Conservation (phyloP, 805 yeast genomes). For the Kodamaea jinghongensis region DNA sequence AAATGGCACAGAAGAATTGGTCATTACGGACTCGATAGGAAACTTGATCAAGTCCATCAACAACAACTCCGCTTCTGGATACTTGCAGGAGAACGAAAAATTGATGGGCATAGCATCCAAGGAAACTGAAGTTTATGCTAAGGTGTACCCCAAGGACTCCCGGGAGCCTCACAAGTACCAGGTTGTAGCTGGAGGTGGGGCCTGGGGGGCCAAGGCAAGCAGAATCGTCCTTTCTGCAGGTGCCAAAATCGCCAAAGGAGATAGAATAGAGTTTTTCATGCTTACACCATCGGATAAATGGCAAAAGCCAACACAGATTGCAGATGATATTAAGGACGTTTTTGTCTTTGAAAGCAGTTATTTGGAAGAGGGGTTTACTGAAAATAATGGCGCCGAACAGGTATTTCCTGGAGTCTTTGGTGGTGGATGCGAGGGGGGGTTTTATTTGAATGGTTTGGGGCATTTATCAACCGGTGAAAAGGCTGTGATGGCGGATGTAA, state of each 20-base stretch:
- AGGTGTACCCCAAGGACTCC: conserved; percentile 18
- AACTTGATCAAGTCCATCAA: conserved; percentile 61
- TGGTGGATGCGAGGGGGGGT: conserved; percentile 34
- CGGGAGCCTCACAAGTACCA: conserved; percentile 35
- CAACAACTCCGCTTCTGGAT: conserved; percentile 54
- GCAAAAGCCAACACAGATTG: conserved; percentile 8
- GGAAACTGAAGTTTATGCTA: conserved; percentile 42
- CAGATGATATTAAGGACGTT: conserved; percentile 1
- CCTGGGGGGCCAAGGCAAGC: conserved; percentile 70
- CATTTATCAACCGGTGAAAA: conserved; percentile 31
- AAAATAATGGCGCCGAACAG: conserved; percentile 8
- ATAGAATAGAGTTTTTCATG: conserved; percentile 46
- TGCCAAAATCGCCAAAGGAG: conserved; percentile 46
- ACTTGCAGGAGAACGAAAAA: conserved; percentile 43
- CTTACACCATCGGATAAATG: conserved; percentile 34
- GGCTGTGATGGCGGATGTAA: conserved; percentile 7
- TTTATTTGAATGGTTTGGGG: conserved; percentile 22
- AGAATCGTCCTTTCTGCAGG: conserved; percentile 65
- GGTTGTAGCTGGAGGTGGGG: conserved; percentile 73
- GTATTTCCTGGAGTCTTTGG: conserved; percentile 22
- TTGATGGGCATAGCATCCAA: conserved; percentile 41
- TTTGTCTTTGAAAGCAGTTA: conserved; percentile 30
- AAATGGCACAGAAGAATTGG: conserved; percentile 24
- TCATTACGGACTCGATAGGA: conserved; percentile 50
- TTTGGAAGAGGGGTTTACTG: conserved; percentile 26